A percentile compares a stretch with the other conserved stretches of the same genome.
Evolutionary conservation across 78 protist species (phyloP).

Genomic region (Dictyostelium purpureum): DNA sequence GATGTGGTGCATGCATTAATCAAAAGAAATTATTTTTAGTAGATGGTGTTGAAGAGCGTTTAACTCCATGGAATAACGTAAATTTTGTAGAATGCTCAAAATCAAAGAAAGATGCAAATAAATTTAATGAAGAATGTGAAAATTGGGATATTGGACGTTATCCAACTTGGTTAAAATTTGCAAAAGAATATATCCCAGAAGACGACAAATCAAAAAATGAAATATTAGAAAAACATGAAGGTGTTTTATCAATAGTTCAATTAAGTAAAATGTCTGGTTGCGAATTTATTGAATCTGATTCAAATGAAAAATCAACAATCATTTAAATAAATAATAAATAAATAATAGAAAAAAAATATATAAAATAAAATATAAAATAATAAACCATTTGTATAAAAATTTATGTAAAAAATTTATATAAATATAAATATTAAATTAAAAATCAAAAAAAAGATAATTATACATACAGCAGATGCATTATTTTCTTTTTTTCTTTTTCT

Average conservation of each 20-base stretch:
- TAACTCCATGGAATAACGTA: conserved; percentile 34
- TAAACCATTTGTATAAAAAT: too few relatives aligned
- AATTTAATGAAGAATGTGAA: not conserved
- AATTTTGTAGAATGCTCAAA: conserved; percentile 49
- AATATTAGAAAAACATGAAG: conserved; percentile 28
- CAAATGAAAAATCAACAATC: not conserved
- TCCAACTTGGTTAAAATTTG: conserved; percentile 57
- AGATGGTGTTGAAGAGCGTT: not conserved
- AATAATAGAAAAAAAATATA: too few relatives aligned
- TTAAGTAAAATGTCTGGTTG: conserved; percentile 61
- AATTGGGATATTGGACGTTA: conserved; percentile 2
- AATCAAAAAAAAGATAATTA: too few relatives aligned
- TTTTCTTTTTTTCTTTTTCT: too few relatives aligned
- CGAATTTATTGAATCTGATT: not conserved
- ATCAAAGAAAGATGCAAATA: not conserved
- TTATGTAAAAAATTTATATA: too few relatives aligned
- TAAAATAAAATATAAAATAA: too few relatives aligned
- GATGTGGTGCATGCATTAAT: conserved; percentile 37
- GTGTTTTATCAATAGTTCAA: conserved; percentile 19
- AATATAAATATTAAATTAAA: too few relatives aligned
- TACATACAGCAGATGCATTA: too few relatives aligned
- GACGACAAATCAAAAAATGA: not conserved
- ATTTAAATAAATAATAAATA: too few relatives aligned
- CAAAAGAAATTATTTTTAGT: conserved; percentile 30
- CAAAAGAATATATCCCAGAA: not conserved